A percentile compares a stretch with the other conserved stretches of the same genome.
Conservation (phyloP, 208 protist species). For the Trichomonas gallinae region DNA sequence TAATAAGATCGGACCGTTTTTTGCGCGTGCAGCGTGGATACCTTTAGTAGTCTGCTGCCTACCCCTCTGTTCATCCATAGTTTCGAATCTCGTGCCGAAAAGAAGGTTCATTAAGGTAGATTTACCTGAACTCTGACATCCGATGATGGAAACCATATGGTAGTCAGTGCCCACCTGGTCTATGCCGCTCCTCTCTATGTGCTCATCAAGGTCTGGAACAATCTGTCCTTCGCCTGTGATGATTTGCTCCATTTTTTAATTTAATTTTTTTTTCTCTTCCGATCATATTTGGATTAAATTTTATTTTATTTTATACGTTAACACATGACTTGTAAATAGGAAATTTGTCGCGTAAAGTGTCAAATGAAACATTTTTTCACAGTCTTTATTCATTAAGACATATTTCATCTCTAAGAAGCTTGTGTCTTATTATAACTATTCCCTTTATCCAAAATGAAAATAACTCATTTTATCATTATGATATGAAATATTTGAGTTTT, state of each 20-base stretch:
- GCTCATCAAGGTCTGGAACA: background rate
- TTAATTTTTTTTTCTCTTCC: background rate
- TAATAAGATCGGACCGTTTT: background rate
- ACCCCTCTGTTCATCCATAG: slow-evolving; percentile 14
- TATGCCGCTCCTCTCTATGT: background rate
- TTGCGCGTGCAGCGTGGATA: background rate
- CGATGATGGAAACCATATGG: background rate
- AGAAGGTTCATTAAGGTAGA: slow-evolving; percentile 26
- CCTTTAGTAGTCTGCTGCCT: slow-evolving; percentile 30
- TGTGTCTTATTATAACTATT: too few species aligned
- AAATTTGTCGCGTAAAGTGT: too few species aligned
- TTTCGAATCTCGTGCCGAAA: slow-evolving; percentile 24
- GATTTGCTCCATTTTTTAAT: background rate
- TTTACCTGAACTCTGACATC: slow-evolving; percentile 8
- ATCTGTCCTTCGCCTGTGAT: background rate
- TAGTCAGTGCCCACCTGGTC: background rate
- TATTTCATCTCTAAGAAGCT: too few species aligned
- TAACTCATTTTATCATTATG: too few species aligned
- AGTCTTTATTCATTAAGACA: too few species aligned
- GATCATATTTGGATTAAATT: background rate
- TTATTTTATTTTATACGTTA: too few species aligned
- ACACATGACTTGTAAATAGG: too few species aligned
- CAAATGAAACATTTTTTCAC: too few species aligned
- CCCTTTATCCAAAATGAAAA: too few species aligned
- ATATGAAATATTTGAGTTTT: too few species aligned